Base-by-base conservation (phyloP, 1,284 basidiomycete genomes). In the Ustilago hordei region DNA sequence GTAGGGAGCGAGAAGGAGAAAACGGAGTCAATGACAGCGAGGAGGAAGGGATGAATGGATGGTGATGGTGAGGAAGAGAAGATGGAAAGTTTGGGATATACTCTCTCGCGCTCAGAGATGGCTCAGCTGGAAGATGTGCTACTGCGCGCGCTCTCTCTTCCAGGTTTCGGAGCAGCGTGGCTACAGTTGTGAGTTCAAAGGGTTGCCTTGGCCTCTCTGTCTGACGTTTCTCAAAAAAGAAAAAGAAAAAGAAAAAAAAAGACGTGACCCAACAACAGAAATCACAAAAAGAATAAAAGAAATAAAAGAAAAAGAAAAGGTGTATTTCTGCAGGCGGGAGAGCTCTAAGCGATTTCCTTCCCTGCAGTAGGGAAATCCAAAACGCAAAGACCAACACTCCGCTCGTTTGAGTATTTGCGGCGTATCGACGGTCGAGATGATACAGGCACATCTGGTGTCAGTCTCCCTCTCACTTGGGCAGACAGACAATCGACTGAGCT, bases 41-140 rank as follows among this genome's bases (percentile, higher is more conserved):
- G 39, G 55, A 15, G 56, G 38, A 35, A 52, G 69, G 55, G 41
- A 34, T 31, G 9, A 23, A 50, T 12, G 31, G 65, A 57, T 64
- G 64, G 31, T 64, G 65, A 64, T 55, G 70, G 55, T 52, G 61
- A 53, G 7, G 41, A 36, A 50, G 41, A 28, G 9, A 17, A 17
- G 11, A 32, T 41, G 8, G 34, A 15, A 17, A 57, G 19, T 11
- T 39, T 23, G 36, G 55, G 31, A 53, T 52, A 39, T 68, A 67
- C 58, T 34, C 28, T 50, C 48, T 11, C 9, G 2, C 11, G 15
- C 11, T 11, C 11, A 39, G 38, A 50, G 48, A n/a, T 4, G 23
- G 45, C n/a, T 19, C n/a, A 48, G 13, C 15, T 41, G 8, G 45
- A 48, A 19, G 45, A 19, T 23, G 19, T 8, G n/a, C 38, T 39